Evolutionary conservation across 2,329 filamentous ascomycete genomes (phyloP).

Genomic region (Lojkania enalia): DNA sequence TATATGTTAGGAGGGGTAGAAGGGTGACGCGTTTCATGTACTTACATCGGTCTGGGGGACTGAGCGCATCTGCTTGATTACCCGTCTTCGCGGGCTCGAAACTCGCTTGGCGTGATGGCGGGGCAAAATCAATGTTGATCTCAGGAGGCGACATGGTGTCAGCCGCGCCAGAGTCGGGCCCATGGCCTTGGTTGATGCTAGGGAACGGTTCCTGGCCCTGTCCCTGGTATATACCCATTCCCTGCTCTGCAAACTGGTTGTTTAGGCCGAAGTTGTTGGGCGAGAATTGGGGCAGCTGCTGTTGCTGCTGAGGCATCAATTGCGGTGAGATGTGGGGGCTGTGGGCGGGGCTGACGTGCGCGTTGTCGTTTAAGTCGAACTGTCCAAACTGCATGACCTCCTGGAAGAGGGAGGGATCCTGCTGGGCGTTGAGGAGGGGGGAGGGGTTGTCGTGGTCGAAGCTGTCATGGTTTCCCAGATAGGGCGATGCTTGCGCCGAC

Average conservation of each 20-base stretch:
- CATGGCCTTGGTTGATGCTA: slow-evolving; percentile 52
- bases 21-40: slow-evolving; percentile 26
- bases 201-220: slow-evolving; percentile 54
- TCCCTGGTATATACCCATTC: slow-evolving; percentile 56
- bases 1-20: slow-evolving; percentile 20
- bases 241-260: slow-evolving; percentile 52
- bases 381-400: slow-evolving; percentile 76
- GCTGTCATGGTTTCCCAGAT: slow-evolving; percentile 73
- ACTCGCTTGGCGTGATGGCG: slow-evolving; percentile 66
- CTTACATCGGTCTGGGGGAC: slow-evolving; percentile 71
- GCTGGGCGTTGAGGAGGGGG: slow-evolving; percentile 73
- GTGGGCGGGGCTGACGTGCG: slow-evolving; percentile 63
- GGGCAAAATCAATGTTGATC: slow-evolving; percentile 92
- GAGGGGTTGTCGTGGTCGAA: slow-evolving; percentile 81
- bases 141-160: slow-evolving; percentile 86
- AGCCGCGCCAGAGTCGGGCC: slow-evolving; percentile 66
- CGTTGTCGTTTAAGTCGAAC: slow-evolving; percentile 67
- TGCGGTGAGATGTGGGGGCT: slow-evolving; percentile 73
- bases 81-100: slow-evolving; percentile 68
- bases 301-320: slow-evolving; percentile 71
- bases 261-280: slow-evolving; percentile 54
- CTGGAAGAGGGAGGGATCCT: slow-evolving; percentile 73
- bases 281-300: slow-evolving; percentile 53
- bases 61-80: slow-evolving; percentile 74
- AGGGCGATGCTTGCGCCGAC: slow-evolving; percentile 82